phyloP scores from a whole-genome alignment of 441 rosid species.

The Iberis amara region DNA sequence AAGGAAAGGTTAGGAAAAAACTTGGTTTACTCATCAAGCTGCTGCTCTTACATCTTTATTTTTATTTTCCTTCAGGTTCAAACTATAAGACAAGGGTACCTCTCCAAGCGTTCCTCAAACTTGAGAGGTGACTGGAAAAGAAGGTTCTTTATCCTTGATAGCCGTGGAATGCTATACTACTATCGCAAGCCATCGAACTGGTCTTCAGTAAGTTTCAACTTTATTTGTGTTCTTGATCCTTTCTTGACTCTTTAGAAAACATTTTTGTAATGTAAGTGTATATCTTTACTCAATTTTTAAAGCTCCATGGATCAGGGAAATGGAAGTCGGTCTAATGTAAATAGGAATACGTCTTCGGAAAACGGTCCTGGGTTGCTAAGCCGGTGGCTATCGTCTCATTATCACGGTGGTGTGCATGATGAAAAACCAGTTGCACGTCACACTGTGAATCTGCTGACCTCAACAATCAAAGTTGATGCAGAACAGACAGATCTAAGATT shows the following conservation, averaged over 20 bases:
- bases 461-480: constrained; percentile 89
- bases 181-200: constrained; percentile 80
- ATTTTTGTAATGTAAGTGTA: constrained; percentile 6
- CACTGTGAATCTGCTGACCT: constrained; percentile 84
- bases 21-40: constrained; percentile 1
- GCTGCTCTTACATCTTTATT: background rate
- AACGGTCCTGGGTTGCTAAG: constrained; percentile 72
- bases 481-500: constrained; percentile 95
- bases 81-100: constrained; percentile 93
- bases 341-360: constrained; percentile 57
- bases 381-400: constrained; percentile 95
- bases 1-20: constrained; percentile 61
- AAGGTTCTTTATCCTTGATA: constrained; percentile 94
- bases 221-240: background rate
- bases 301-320: constrained; percentile 44
- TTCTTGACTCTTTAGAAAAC: constrained; percentile 6
- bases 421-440: constrained; percentile 93
- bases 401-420: constrained; percentile 79
- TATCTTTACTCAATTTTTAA: constrained; percentile 24
- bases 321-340: constrained; percentile 54
- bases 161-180: constrained; percentile 92
- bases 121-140: constrained; percentile 98
- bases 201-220: constrained; percentile 55
- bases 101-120: constrained; percentile 94
- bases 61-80: constrained; percentile 54